Base-by-base conservation (phyloP, 306 rosid species). In the Glycine soja region DNA sequence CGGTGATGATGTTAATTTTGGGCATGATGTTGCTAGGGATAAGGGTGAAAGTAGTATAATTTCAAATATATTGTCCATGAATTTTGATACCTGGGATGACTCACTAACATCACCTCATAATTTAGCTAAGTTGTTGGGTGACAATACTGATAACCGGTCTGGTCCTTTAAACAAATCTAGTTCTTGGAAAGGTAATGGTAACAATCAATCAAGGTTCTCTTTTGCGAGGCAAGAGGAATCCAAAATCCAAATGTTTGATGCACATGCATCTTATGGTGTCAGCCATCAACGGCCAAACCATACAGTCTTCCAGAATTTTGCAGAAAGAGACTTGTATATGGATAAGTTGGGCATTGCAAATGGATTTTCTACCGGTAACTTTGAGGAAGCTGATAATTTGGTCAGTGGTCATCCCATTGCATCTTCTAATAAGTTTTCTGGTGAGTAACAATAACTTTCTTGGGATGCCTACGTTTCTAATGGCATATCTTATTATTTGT, bases 31-130 rank as follows among this genome's bases (percentile, higher is more conserved):
- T 84, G 78, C 81, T 74, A 78, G 86, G 74, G 98, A 92, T 83
- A 93, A 79, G 89, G 98, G 99, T 51, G 99, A 96, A 87, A 92
- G 86, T 75, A 93, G 93, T 80, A 93, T 96, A 86, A 96, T 96
- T 81, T 93, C 99, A 62, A 91, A 96, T 87, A 93, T 96, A 70
- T 86, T 96, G 59, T 96, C 98, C 36, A 82, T 96, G 93, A 97
- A 96, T 74, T 88, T 84, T 64, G 97, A 91, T 67, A n/a, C 95
- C 19, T 96, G 97, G 97, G 90, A 92, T 82, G 96, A 91, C 53
- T 85, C 98, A 58, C 36, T 96, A 40, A 48, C 93, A 13, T 93
- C 98, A 15, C 95, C 95, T 7, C 92, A 91, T 84, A 87, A 88
- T 65, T 84, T 93, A 68, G 92, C 88, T 15, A 91, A 93, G 83